Evolutionary conservation across 176 grass and related monocot genomes (phyloP).

Genomic region (Olyra latifolia): DNA sequence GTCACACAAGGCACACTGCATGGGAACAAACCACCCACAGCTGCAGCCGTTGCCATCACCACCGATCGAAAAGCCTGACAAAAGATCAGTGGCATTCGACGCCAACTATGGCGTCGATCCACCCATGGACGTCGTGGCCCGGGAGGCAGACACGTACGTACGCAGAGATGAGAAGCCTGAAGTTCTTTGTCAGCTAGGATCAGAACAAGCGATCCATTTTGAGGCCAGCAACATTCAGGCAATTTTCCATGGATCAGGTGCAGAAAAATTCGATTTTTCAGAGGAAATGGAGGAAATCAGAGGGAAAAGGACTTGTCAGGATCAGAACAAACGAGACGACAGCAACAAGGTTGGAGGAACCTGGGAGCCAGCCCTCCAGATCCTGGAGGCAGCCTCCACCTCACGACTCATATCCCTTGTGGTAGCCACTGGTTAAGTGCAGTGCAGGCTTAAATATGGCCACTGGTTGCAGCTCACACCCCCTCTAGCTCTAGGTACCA

Average conservation of each 20-base stretch:
- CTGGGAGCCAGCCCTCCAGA: constrained; percentile 49
- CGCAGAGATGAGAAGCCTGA: background rate
- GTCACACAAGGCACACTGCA: background rate
- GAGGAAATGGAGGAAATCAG: background rate
- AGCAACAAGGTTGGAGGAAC: constrained; percentile 48
- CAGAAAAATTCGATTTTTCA: background rate
- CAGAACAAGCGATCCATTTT: constrained; percentile 2
- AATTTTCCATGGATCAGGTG: constrained; percentile 24
- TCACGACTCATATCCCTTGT: constrained; percentile 77
- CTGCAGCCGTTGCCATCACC: constrained; percentile 9
- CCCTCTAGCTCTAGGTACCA: no score
- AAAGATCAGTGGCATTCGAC: background rate
- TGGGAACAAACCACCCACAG: background rate
- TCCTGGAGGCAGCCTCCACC: constrained; percentile 56
- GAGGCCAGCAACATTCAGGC: constrained; percentile 31
- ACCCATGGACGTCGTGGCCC: constrained; percentile 10
- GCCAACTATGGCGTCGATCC: background rate
- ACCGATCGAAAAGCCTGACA: background rate
- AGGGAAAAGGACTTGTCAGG: background rate
- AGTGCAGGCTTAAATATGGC: constrained; percentile 42
- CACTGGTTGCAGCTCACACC: constrained; percentile 27
- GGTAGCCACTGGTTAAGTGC: background rate
- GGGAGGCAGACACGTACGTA: no score
- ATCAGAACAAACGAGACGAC: constrained; percentile 39
- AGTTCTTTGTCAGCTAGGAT: constrained; percentile 3